These are phyloP conservation scores for Aaosphaeria pasadenensis DNA, from an alignment of 2,329 filamentous ascomycete genomes.

Conservation along the genomic window DNA sequence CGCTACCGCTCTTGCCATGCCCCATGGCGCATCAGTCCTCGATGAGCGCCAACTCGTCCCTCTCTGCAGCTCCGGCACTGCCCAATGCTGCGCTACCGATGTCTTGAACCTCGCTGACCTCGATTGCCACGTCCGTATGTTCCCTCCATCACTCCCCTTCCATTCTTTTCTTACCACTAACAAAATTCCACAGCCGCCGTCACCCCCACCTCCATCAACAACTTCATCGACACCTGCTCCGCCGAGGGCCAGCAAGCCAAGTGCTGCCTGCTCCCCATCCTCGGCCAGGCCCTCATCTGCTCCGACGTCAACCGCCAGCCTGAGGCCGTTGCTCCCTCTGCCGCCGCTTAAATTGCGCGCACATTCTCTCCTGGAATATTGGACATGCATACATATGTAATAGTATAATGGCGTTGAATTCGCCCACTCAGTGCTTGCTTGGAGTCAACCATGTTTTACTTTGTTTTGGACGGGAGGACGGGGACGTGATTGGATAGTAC, in stretches of 20 bases:
- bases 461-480: too few relatives aligned
- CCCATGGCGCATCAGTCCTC: conserved; percentile 13
- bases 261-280: conserved; percentile 56
- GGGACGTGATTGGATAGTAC: too few relatives aligned
- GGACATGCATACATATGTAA: neutral
- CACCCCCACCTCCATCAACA: conserved; percentile 38
- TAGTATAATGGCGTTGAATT: neutral
- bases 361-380: neutral
- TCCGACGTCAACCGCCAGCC: conserved; percentile 24
- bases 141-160: conserved; percentile 4
- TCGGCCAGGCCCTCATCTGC: conserved; percentile 41
- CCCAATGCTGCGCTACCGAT: conserved; percentile 62
- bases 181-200: conserved; percentile 21
- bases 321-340: neutral
- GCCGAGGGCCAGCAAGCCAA: conserved; percentile 53
- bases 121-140: conserved; percentile 56
- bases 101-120: conserved; percentile 57
- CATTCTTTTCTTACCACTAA: conserved; percentile 12
- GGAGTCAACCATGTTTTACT: too few relatives aligned
- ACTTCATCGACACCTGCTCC: conserved; percentile 49
- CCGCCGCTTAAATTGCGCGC: neutral
- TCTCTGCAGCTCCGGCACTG: conserved; percentile 35
- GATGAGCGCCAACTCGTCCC: conserved; percentile 25
- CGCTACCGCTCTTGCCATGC: conserved; percentile 25
- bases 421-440: neutral